A percentile compares a stretch with the other conserved stretches of the same genome.
These are phyloP conservation scores for Alternaria sp. DNA, from an alignment of 2,329 filamentous ascomycete species.

Conservation along the genomic window DNA sequence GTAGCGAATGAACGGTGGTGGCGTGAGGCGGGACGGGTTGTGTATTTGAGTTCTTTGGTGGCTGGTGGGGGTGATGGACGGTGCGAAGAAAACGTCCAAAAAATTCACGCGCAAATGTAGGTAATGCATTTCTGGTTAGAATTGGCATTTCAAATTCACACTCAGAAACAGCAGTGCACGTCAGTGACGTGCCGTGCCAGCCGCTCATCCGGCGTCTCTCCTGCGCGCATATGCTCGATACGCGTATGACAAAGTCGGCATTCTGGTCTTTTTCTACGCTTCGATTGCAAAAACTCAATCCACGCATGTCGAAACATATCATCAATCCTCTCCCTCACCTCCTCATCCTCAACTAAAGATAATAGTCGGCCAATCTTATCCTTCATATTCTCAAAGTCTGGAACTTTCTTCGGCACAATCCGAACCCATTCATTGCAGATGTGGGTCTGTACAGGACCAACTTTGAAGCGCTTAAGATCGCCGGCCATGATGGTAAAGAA, in stretches of 20 bases:
- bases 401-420: neutral
- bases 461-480: slow-evolving; percentile 12
- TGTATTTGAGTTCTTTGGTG: neutral
- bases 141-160: neutral
- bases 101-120: neutral
- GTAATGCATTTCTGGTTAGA: neutral
- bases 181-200: slow-evolving; percentile 12
- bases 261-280: slow-evolving; percentile 14
- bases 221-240: slow-evolving; percentile 11
- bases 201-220: slow-evolving; percentile 8
- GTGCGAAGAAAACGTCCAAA: neutral
- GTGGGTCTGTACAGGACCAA: neutral
- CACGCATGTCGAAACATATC: slow-evolving; percentile 12
- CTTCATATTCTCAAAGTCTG: slow-evolving; percentile 11
- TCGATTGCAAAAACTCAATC: slow-evolving; percentile 13
- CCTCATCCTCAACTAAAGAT: neutral
- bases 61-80: neutral
- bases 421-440: slow-evolving; percentile 13
- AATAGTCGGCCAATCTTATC: slow-evolving; percentile 9
- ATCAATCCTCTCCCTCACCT: slow-evolving; percentile 3
- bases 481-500: slow-evolving; percentile 10
- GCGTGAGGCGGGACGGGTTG: neutral
- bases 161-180: slow-evolving; percentile 1
- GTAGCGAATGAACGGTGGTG: neutral
- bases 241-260: slow-evolving; percentile 19